These are phyloP conservation scores for Venturia pyrina DNA, from an alignment of 2,329 filamentous ascomycete species.

Conservation along the genomic window DNA sequence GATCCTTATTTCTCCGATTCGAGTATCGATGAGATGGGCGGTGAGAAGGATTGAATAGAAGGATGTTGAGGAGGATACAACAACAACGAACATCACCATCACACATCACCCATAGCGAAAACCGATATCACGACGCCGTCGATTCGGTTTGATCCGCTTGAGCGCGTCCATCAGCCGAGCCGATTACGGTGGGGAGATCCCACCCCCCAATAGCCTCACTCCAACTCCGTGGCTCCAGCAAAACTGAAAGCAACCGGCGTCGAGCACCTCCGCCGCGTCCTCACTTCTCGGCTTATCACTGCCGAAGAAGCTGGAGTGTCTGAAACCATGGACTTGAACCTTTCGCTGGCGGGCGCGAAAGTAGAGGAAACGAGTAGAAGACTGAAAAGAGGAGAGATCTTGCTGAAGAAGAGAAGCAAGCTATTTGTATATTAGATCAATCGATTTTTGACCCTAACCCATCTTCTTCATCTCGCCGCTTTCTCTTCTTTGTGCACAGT, in stretches of 20 bases:
- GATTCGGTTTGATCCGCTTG: not conserved
- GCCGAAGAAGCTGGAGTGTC: no score
- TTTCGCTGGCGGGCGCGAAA: not conserved
- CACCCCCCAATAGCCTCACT: not conserved
- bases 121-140: not conserved
- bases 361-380: not conserved
- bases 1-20: not conserved
- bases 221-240: not conserved
- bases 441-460: no score
- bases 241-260: not conserved
- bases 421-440: no score
- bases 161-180: not conserved
- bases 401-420: no score
- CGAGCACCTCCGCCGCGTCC: not conserved
- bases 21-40: not conserved
- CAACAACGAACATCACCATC: not conserved
- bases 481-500: no score
- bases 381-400: not conserved
- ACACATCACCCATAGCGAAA: no score
- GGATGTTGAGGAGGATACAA: not conserved
- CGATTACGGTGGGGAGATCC: not conserved
- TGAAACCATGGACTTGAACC: not conserved
- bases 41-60: not conserved
- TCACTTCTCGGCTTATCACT: not conserved
- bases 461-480: no score